Base-by-base conservation (phyloP, 1,139 yeast species). In the Candida sp. region DNA sequence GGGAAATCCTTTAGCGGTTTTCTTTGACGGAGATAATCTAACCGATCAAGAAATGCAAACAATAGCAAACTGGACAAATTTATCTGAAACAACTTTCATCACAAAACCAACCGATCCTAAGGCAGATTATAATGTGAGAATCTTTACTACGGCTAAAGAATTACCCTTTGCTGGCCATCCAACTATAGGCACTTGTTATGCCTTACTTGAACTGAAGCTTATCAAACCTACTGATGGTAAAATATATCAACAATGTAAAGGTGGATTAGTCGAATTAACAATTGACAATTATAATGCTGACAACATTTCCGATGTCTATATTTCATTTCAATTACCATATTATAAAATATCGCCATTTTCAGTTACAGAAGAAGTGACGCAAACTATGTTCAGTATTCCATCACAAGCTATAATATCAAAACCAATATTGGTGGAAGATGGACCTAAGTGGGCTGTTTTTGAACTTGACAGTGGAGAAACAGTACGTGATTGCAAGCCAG, bases 91-190 rank as follows among this genome's bases (percentile, higher is more conserved):
- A 0, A 73, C 81, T 0, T 79, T 79, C 49, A 60, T 79, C 5
- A 54, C 65, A 32, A 66, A 63, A 23, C 70, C 81, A 5, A 60
- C 70, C 0, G 37, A 42, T 7, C 40, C 51, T 2, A 49, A 51
- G 6, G 76, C 76, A 6, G 75, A 71, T 51, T 79, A 79, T 56
- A 63, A 56, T 42, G 58, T 79, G 6, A 60, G 82, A 22, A 79
- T 79, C 11, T 79, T 78, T 51, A 65, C 76, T 0, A 75, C 80
- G 0, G 48, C 38, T 3, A 38, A 42, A 1, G 84, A 79, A 50
- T 54, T 80, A 32, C 81, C 81, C 3, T 79, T 79, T 61, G 84
- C 84, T 1, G 84, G 85, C 1, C 84, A 79, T 50, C 84, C 84
- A 2, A 79, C 82, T 0, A 50, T 79, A 22, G 84, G 84, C 3